These are phyloP conservation scores for Coniochaeta pulveracea DNA, from an alignment of 2,329 filamentous ascomycete genomes.

Conservation along the genomic window DNA sequence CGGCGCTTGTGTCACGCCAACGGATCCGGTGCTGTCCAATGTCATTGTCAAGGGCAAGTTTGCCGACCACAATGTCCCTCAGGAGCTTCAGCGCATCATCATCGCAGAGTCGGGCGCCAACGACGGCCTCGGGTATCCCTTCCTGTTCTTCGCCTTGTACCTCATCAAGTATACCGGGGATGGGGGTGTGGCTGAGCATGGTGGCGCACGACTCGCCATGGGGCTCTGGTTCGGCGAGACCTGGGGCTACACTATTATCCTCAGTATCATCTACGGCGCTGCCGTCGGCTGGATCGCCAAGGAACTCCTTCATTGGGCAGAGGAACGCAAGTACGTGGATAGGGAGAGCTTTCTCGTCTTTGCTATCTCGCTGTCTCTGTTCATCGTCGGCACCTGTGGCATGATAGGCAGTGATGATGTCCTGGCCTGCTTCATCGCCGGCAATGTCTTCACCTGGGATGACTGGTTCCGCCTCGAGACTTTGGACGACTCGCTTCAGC, in stretches of 20 bases:
- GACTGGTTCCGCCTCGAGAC: slow-evolving; percentile 91
- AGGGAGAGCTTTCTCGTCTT: slow-evolving; percentile 82
- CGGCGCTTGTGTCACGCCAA: slow-evolving; percentile 82
- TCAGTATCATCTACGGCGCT: slow-evolving; percentile 69
- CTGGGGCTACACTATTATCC: slow-evolving; percentile 69
- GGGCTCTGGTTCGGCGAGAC: slow-evolving; percentile 78
- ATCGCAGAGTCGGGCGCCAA: slow-evolving; percentile 79
- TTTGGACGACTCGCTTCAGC: slow-evolving; percentile 82
- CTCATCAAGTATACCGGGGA: slow-evolving; percentile 64
- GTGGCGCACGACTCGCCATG: slow-evolving; percentile 56
- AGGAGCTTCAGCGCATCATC: slow-evolving; percentile 68
- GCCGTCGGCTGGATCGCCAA: slow-evolving; percentile 73
- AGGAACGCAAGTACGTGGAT: slow-evolving; percentile 71
- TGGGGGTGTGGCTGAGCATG: slow-evolving; percentile 39
- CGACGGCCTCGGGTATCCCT: slow-evolving; percentile 81
- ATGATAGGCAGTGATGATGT: slow-evolving; percentile 85
- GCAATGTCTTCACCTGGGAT: slow-evolving; percentile 85
- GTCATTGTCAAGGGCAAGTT: slow-evolving; percentile 91
- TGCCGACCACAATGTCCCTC: slow-evolving; percentile 81
- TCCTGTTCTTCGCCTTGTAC: slow-evolving; percentile 76
- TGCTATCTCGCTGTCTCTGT: slow-evolving; percentile 73
- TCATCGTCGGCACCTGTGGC: slow-evolving; percentile 78
- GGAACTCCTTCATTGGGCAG: slow-evolving; percentile 72
- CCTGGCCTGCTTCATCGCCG: slow-evolving; percentile 83
- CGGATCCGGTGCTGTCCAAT: slow-evolving; percentile 78